A percentile compares a stretch with the other conserved stretches of the same genome.
phyloP scores from a whole-genome alignment of 805 yeast species.

The Saccharomyces jurei region DNA sequence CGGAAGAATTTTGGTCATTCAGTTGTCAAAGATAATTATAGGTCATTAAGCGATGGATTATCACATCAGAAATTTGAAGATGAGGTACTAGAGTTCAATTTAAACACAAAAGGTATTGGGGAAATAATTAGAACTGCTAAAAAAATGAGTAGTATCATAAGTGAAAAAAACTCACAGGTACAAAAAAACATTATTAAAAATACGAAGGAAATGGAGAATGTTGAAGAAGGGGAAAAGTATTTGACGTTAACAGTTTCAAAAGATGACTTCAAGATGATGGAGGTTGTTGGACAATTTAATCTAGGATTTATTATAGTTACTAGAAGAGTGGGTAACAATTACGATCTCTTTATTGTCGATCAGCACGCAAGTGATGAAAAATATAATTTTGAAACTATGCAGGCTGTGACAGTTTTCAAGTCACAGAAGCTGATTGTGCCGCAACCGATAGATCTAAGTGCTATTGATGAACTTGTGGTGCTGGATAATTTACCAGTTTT shows the following conservation, averaged over 20 bases:
- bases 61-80: conserved; percentile 1
- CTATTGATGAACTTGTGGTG: conserved; percentile 70
- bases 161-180: neutral
- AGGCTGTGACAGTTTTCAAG: conserved; percentile 46
- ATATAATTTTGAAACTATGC: conserved; percentile 72
- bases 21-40: neutral
- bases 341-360: conserved; percentile 78
- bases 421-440: conserved; percentile 65
- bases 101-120: neutral
- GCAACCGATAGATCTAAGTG: conserved; percentile 50
- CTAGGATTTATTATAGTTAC: conserved; percentile 84
- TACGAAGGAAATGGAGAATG: conserved; percentile 39
- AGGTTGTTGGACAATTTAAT: conserved; percentile 86
- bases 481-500: conserved; percentile 52
- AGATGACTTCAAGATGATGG: conserved; percentile 66
- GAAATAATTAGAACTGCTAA: neutral
- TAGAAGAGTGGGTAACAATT: conserved; percentile 32
- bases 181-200: conserved; percentile 5
- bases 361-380: conserved; percentile 98
- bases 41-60: neutral
- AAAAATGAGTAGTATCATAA: neutral
- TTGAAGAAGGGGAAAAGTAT: conserved; percentile 46
- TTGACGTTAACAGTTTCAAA: conserved; percentile 59
- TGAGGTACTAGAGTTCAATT: conserved; percentile 4
- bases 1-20: neutral